Base-by-base conservation (phyloP, 768 basidiomycete genomes). In the Termitomyces sp. region DNA sequence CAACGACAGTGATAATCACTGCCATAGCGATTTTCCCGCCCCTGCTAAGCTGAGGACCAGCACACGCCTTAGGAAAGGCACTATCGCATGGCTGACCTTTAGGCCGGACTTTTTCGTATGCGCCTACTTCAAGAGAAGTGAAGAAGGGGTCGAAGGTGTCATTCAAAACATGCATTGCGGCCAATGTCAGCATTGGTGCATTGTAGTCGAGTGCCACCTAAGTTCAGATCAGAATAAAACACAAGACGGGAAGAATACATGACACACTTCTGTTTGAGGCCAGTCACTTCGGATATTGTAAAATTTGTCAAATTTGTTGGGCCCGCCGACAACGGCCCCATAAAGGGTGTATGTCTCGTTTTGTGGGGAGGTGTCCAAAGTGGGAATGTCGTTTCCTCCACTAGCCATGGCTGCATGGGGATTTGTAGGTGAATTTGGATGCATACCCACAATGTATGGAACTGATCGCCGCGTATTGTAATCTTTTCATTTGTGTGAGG, bases 391-490 rank as follows among this genome's bases (percentile, higher is more conserved):
- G 55, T 79, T 77, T 1, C 91, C 93, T 30, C 94, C 94, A 56
- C 88, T 88, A 2, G 95, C 89, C 73, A 89, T 79, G 2, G 93
- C 94, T 5, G 89, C 91, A 66, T 96, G 94, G 1, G 94, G 94
- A 68, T 96, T 97, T 46, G 79, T 71, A 0, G 94, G 94, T 12
- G 95, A 89, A 67, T 96, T 95, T 1, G 94, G 91, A 70, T 96
- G 92, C 47, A 79, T 74, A 39, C 95, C 94, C 23, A 97, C 93
- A 48, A 97, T 71, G 68, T 97, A 98, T 1, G 89, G 86, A 10
- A 82, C 88, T 85, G 61, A 27, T 17, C 17, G 37, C 27, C 11
- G 14, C 10, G 11, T 21, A 37, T 48, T 54, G 55, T 49, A 23
- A 42, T 28, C 35, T 5, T 44, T n/a, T 49, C n/a, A 25, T 5